Evolutionary conservation across 2,329 filamentous ascomycete species (phyloP).

Genomic region (Arthrobotrys musiformis): DNA sequence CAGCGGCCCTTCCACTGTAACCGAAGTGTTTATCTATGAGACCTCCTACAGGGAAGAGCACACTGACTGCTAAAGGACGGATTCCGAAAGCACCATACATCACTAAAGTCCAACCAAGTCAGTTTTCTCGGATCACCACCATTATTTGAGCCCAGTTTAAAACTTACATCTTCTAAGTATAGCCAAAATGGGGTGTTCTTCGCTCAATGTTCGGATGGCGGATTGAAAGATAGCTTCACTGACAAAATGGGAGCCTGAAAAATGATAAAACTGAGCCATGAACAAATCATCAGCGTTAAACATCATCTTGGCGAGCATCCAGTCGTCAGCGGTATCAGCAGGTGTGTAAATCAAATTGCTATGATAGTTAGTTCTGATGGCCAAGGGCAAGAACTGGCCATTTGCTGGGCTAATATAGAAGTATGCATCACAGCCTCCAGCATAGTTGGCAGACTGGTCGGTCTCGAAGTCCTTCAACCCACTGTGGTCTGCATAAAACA

Average conservation of each 20-base stretch:
- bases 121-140: not conserved
- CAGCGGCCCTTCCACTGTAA: constrained; percentile 60
- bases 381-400: constrained; percentile 66
- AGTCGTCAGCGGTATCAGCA: constrained; percentile 64
- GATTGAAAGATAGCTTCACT: constrained; percentile 65
- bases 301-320: constrained; percentile 65
- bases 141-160: not conserved
- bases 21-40: constrained; percentile 61
- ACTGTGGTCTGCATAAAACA: constrained; percentile 65
- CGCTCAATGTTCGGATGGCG: constrained; percentile 65
- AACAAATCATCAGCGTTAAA: constrained; percentile 64
- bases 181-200: constrained; percentile 64
- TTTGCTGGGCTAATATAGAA: constrained; percentile 63
- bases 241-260: constrained; percentile 65
- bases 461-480: constrained; percentile 60
- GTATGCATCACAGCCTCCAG: constrained; percentile 65
- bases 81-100: constrained; percentile 61
- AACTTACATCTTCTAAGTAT: constrained; percentile 62
- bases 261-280: constrained; percentile 64
- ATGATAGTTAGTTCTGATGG: constrained; percentile 66
- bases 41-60: constrained; percentile 60
- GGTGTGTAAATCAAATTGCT: constrained; percentile 66
- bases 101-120: constrained; percentile 56
- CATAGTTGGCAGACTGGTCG: constrained; percentile 60
- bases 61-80: constrained; percentile 58